Base-by-base conservation (phyloP, 257 asterid species). In the Nemophila menziesii region DNA sequence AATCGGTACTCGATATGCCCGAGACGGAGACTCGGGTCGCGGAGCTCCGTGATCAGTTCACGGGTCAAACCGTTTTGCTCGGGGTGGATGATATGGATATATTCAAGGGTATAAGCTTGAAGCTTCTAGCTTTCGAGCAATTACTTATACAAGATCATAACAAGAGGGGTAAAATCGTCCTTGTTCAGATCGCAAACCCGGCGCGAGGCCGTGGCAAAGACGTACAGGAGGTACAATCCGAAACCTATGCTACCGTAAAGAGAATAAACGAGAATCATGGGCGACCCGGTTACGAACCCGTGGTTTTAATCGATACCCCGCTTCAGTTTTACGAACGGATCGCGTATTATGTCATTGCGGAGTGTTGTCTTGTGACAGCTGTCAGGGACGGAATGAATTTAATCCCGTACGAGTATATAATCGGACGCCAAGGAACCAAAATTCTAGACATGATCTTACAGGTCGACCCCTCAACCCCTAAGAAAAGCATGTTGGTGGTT, bases 31-130 rank as follows among this genome's bases (percentile, higher is more conserved):
- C 67, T 11, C 75, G 71, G 64, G 92, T 79, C 16, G 82, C 76
- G 0, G 60, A 79, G n/a, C 46, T 82, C 11, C 59, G 62, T n/a
- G 74, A 75, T 44, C 70, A 52, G 29, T 82, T 73, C 58, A 41
- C 22, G 33, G 81, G 77, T 44, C 73, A 49, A 54, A 75, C 71
- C 1, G 72, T 82, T 39, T 64, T 78, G 74, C 92, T 78, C 43
- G 93, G 93, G 55, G 93, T 80, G 21, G 93, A 80, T 48, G 93
- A 80, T 68, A 80, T 80, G 93, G 93, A 82, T 56, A 82, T 82
- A 46, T 82, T 82, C 47, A 82, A 82, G 57, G 94, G 94, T 22
- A 82, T 82, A 58, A 82, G 81, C 66, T 63, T 82, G 70, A 82
- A 82, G 40, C 86, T 82, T 41, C 54, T 82, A 27, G 92, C 94